Conservation (phyloP, 306 rosid genomes). For the Corylus avellana region DNA sequence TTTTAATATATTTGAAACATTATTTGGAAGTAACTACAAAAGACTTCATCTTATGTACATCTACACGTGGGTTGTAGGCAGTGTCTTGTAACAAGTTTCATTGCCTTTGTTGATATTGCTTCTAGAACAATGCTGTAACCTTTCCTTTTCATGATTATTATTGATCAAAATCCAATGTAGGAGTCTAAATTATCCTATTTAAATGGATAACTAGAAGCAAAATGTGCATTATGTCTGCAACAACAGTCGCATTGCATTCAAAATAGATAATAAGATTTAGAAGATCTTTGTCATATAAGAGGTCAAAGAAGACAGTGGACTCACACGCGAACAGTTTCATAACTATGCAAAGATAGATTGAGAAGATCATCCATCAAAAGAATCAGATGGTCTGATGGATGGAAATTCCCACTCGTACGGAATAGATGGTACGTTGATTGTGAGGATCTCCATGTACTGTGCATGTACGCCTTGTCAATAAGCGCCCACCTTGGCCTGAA, state of each 20-base stretch:
- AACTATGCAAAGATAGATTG: slow-evolving; percentile 77
- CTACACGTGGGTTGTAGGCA: neutral
- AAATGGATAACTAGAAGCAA: neutral
- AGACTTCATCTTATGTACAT: neutral
- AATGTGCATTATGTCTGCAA: neutral
- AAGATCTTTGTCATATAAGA: neutral
- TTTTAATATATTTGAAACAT: neutral
- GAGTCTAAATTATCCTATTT: neutral
- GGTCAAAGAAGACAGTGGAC: slow-evolving; percentile 39
- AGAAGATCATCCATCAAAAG: slow-evolving; percentile 82
- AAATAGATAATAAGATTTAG: neutral
- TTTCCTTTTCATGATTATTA: neutral
- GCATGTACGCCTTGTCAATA: slow-evolving; percentile 97
- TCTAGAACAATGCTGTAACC: neutral
- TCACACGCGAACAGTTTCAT: slow-evolving; percentile 95
- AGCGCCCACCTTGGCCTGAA: slow-evolving; percentile 99
- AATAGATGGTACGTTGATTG: slow-evolving; percentile 90
- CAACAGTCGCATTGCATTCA: slow-evolving; percentile 8
- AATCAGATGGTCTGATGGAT: slow-evolving; percentile 79
- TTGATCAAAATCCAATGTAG: neutral
- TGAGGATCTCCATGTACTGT: slow-evolving; percentile 97
- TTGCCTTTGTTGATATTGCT: neutral
- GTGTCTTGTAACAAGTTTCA: neutral
- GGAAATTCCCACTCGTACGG: slow-evolving; percentile 66
- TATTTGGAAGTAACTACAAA: neutral